Conservation (phyloP, 768 basidiomycete species). For the Hygrophorus russula region DNA sequence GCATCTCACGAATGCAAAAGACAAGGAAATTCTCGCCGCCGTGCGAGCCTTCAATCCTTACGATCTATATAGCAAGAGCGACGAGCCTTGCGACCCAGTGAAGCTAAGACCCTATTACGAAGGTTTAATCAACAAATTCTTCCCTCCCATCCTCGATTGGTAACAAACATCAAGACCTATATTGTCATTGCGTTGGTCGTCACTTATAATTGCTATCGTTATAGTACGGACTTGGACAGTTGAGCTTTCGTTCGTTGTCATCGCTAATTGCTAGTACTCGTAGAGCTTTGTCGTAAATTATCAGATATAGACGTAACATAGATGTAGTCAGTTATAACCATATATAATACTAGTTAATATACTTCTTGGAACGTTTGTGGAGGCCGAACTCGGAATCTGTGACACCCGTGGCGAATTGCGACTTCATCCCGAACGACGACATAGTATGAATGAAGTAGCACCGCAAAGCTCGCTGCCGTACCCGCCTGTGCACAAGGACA, state of each 20-base stretch:
- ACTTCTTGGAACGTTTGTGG: too few relatives aligned
- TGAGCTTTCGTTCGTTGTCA: too few relatives aligned
- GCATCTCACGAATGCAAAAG: constrained; percentile 69
- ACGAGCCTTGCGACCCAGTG: constrained; percentile 50
- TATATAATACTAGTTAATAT: constrained; percentile 5
- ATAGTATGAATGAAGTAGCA: constrained; percentile 4
- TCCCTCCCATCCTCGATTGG: constrained; percentile 77
- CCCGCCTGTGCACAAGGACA: constrained; percentile 68
- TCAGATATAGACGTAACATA: too few relatives aligned
- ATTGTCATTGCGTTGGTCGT: too few relatives aligned
- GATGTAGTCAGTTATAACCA: background rate
- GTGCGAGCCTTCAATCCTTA: constrained; percentile 89
- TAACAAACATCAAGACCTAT: constrained; percentile 21
- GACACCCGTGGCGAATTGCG: too few relatives aligned
- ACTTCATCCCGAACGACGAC: too few relatives aligned
- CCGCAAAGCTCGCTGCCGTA: constrained; percentile 67
- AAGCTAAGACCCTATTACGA: constrained; percentile 78
- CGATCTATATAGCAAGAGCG: constrained; percentile 87
- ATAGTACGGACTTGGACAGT: too few relatives aligned
- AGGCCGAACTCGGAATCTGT: too few relatives aligned
- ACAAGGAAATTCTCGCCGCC: constrained; percentile 51
- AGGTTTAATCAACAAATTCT: constrained; percentile 72
- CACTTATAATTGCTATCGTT: too few relatives aligned
- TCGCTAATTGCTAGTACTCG: too few relatives aligned
- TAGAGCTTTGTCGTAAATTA: too few relatives aligned